These are phyloP conservation scores for sorghum (Sorghum bicolor) DNA, from an alignment of 176 grass and related monocot genomes.

Conservation along the genomic window Sorghum_bicolor_NCBIv3 NC_012873.2:8155001-8155500, in stretches of 20 bases:
- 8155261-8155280: too few species aligned
- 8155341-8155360: too few species aligned
- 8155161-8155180: background rate
- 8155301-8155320: too few species aligned
- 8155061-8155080: conserved; percentile 30
- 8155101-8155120: conserved; percentile 52
- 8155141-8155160: conserved; percentile 5
- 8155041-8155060: conserved; percentile 51
- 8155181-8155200: background rate
- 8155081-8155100: conserved; percentile 3
- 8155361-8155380: too few species aligned
- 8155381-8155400: too few species aligned
- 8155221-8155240: too few species aligned
- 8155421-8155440: too few species aligned
- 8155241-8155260: too few species aligned
- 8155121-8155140: conserved; percentile 20
- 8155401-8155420: too few species aligned
- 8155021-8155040: conserved; percentile 71
- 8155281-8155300: too few species aligned
- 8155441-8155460: too few species aligned
- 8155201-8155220: background rate
- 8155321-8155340: too few species aligned
- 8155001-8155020: conserved; percentile 57
- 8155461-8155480: background rate
- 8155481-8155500: background rate